A percentile compares a stretch with the other conserved stretches of the same genome.
These are phyloP conservation scores for Colletotrichum sp. DNA, from an alignment of 2,329 filamentous ascomycete genomes.

Conservation along the genomic window DNA sequence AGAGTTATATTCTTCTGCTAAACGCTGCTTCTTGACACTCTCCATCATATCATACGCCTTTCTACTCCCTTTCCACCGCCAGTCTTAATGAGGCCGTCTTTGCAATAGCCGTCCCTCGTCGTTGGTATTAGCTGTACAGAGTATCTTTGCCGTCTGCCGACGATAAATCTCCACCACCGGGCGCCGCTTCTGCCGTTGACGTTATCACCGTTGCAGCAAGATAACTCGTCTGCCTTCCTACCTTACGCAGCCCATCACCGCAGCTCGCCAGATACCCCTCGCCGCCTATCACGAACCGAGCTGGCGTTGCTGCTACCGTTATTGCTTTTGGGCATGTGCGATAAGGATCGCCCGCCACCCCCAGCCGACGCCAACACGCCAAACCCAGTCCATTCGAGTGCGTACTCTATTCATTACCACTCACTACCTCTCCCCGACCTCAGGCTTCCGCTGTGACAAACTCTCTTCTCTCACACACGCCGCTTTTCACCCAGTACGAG, in stretches of 20 bases:
- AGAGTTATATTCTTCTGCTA: not conserved
- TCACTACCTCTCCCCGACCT: not conserved
- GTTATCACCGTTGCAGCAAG: not conserved
- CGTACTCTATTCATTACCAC: not conserved
- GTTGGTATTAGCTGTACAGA: not conserved
- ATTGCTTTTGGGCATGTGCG: constrained; percentile 25
- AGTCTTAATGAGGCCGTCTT: not conserved
- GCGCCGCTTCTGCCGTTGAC: not conserved
- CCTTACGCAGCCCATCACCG: not conserved
- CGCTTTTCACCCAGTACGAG: not conserved
- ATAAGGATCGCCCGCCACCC: constrained; percentile 31
- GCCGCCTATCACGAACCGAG: not conserved
- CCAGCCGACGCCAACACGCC: constrained; percentile 23
- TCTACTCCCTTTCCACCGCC: not conserved
- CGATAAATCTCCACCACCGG: not conserved
- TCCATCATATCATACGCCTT: not conserved
- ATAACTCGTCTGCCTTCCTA: not conserved
- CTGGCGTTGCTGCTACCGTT: not conserved
- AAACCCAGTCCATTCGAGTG: not conserved
- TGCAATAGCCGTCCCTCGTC: not conserved
- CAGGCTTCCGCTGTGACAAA: not conserved
- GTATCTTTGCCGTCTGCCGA: not conserved
- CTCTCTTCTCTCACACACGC: not conserved
- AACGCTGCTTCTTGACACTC: not conserved
- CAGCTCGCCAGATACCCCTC: not conserved